A percentile compares a stretch with the other conserved stretches of the same genome.
phyloP scores from a whole-genome alignment of 1,139 yeast species.

The Yamadazyma conglobata region DNA sequence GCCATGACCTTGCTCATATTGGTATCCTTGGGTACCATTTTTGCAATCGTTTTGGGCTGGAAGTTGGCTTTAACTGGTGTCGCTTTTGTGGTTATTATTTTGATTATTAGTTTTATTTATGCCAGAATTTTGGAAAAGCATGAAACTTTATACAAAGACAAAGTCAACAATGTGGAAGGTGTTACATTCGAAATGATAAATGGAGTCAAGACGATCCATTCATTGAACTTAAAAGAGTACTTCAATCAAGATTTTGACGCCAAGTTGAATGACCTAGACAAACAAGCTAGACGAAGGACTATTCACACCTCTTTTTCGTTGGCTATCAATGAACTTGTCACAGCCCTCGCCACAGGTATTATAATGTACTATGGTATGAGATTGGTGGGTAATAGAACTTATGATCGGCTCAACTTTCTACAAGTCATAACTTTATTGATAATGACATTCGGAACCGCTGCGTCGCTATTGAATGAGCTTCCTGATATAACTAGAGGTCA shows the following conservation, averaged over 20 bases:
- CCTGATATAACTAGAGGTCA: slow-evolving; percentile 80
- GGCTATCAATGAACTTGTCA: slow-evolving; percentile 52
- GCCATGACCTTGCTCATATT: slow-evolving; percentile 51
- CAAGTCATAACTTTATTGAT: slow-evolving; percentile 69
- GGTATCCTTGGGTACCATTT: slow-evolving; percentile 57
- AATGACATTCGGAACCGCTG: slow-evolving; percentile 68
- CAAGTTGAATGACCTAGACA: slow-evolving; percentile 24
- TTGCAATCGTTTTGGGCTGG: slow-evolving; percentile 89
- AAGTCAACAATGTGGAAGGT: slow-evolving; percentile 52
- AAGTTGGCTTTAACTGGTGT: slow-evolving; percentile 77
- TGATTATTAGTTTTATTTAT: slow-evolving; percentile 48
- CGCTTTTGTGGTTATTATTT: slow-evolving; percentile 64
- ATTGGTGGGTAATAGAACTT: slow-evolving; percentile 56
- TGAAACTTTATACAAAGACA: slow-evolving; percentile 61
- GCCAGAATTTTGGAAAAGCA: slow-evolving; percentile 47
- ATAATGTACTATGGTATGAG: slow-evolving; percentile 74
- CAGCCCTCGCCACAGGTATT: slow-evolving; percentile 63
- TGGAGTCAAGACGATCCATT: slow-evolving; percentile 61
- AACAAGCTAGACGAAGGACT: slow-evolving; percentile 47
- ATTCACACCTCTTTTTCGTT: slow-evolving; percentile 60
- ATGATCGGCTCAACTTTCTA: slow-evolving; percentile 54
- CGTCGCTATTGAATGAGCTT: slow-evolving; percentile 54
- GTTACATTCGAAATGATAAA: slow-evolving; percentile 55
- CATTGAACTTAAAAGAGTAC: slow-evolving; percentile 47
- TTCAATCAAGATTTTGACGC: slow-evolving; percentile 39